These are phyloP conservation scores for Trametes villosa DNA, from an alignment of 768 basidiomycete genomes.

Conservation along the genomic window DNA sequence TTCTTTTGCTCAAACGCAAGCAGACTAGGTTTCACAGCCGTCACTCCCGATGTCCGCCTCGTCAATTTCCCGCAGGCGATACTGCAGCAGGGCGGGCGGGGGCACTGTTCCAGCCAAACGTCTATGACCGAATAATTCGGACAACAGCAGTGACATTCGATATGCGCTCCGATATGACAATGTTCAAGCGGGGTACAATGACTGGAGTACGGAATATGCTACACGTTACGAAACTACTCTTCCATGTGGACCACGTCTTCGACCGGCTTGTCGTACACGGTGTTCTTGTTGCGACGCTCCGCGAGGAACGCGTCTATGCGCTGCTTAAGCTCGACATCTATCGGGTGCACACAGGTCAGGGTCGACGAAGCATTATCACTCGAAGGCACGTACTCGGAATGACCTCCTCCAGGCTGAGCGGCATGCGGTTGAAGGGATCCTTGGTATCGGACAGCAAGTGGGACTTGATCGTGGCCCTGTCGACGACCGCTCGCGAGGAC, in stretches of 20 bases:
- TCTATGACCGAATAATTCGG: too few species aligned
- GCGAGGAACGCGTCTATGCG: slow-evolving; percentile 51
- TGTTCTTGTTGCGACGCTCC: slow-evolving; percentile 40
- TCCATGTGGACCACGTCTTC: slow-evolving; percentile 40
- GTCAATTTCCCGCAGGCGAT: too few species aligned
- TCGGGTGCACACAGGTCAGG: slow-evolving; percentile 19
- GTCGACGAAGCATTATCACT: background rate
- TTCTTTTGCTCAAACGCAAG: too few species aligned
- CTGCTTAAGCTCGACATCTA: slow-evolving; percentile 50
- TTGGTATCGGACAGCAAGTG: slow-evolving; percentile 89
- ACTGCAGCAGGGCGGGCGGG: too few species aligned
- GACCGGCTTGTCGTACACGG: slow-evolving; percentile 33
- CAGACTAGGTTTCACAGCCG: too few species aligned
- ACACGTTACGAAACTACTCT: slow-evolving; percentile 18
- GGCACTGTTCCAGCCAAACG: too few species aligned
- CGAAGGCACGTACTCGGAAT: slow-evolving; percentile 58
- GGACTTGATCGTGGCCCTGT: slow-evolving; percentile 92
- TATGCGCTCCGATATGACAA: background rate
- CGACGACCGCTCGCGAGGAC: slow-evolving; percentile 76
- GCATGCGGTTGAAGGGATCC: slow-evolving; percentile 95
- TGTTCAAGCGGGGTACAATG: background rate
- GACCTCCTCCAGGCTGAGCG: slow-evolving; percentile 80
- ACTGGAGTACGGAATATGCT: slow-evolving; percentile 13
- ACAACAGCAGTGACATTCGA: background rate
- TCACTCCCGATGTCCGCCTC: too few species aligned